These are phyloP conservation scores for Cryptococcus neoformans DNA, from an alignment of 1,284 basidiomycete genomes.

Conservation along the genomic window DNA sequence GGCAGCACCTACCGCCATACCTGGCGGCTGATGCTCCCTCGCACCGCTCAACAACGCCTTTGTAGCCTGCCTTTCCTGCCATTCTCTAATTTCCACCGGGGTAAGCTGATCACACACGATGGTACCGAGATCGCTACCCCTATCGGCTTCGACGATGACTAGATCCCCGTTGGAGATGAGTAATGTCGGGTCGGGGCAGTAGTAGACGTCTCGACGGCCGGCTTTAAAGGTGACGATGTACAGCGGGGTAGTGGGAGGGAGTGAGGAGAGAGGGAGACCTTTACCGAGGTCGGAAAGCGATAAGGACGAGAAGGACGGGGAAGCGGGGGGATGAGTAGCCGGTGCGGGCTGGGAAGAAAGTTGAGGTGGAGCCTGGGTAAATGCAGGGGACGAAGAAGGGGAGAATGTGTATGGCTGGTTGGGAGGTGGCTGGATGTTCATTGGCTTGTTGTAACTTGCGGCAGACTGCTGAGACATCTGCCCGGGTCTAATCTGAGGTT, in stretches of 20 bases:
- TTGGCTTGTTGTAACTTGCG: background rate
- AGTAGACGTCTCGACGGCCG: conserved; percentile 90
- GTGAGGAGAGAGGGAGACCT: conserved; percentile 77
- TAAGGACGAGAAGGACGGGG: conserved; percentile 39
- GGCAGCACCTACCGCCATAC: conserved; percentile 35
- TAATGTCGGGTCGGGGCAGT: conserved; percentile 64
- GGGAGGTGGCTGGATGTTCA: background rate
- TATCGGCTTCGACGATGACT: conserved; percentile 92
- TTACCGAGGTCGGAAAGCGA: conserved; percentile 72
- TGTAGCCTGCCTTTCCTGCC: conserved; percentile 67
- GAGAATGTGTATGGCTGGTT: background rate
- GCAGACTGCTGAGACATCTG: background rate
- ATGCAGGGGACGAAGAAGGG: background rate
- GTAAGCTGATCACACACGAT: conserved; percentile 86
- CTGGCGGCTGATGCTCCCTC: conserved; percentile 46
- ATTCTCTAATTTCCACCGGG: conserved; percentile 85
- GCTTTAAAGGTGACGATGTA: conserved; percentile 99
- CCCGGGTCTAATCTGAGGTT: background rate
- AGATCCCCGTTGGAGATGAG: conserved; percentile 70
- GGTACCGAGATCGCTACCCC: conserved; percentile 88
- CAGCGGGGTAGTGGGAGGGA: conserved; percentile 79
- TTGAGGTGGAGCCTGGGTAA: background rate
- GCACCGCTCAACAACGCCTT: conserved; percentile 45
- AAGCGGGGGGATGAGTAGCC: conserved; percentile 28
- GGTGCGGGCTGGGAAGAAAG: conserved; percentile 9